Conservation (phyloP, 2,329 filamentous ascomycete genomes). For the Apiospora phragmitis region DNA sequence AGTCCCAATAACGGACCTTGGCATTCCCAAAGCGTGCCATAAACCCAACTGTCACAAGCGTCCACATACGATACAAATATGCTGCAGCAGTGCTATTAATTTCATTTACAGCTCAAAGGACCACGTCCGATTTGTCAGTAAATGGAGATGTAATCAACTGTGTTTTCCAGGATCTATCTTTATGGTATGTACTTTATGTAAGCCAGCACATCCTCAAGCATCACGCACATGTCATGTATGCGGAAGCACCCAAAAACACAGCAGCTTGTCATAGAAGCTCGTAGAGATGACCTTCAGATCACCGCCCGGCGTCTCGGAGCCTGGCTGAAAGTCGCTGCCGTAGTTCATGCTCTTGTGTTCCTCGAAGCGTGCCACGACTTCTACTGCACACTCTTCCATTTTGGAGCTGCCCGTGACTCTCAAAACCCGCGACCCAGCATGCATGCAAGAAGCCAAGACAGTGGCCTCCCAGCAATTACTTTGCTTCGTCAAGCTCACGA, state of each 20-base stretch:
- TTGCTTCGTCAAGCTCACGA: conserved; percentile 43
- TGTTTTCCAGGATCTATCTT: neutral
- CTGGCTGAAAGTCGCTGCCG: conserved; percentile 69
- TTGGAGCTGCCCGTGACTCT: conserved; percentile 36
- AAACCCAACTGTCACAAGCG: too few species aligned
- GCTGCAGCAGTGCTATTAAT: too few species aligned
- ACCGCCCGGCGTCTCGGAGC: conserved; percentile 25
- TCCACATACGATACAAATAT: neutral
- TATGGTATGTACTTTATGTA: neutral
- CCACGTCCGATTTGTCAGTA: neutral
- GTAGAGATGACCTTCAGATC: conserved; percentile 61
- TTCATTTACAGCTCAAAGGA: neutral
- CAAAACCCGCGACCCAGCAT: conserved; percentile 76
- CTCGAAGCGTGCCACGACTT: conserved; percentile 70
- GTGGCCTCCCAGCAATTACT: conserved; percentile 33
- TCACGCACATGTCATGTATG: neutral
- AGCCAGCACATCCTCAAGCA: neutral
- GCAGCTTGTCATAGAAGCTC: conserved; percentile 73
- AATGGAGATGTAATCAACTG: neutral
- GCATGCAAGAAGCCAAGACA: conserved; percentile 91
- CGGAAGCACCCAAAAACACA: conserved; percentile 63
- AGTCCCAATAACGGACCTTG: neutral
- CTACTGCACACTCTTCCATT: conserved; percentile 56
- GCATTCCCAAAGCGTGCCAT: neutral
- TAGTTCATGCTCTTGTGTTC: conserved; percentile 97